Percentiles rank a stretch among this genome's conserved stretches.
Evolutionary conservation across 2,329 filamentous ascomycete genomes (phyloP).

Genomic region (Alternaria sp.): DNA sequence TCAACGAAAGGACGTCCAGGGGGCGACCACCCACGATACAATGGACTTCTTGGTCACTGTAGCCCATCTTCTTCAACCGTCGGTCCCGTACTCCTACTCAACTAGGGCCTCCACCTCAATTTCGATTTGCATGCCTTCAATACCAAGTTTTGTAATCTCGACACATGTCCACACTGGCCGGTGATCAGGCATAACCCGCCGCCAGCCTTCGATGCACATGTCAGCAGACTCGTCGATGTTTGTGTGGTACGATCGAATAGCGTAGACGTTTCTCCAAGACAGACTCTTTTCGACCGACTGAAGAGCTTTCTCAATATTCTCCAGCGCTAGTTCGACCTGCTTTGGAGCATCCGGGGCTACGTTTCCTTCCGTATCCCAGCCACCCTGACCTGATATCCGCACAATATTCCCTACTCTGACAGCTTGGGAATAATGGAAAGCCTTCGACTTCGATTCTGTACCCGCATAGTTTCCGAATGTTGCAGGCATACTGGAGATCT

Average conservation of each 20-base stretch:
- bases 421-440: conserved; percentile 23
- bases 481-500: neutral
- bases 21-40: neutral
- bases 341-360: conserved; percentile 12
- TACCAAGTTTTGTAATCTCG: conserved; percentile 19
- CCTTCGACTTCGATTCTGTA: conserved; percentile 16
- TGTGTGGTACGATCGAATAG: conserved; percentile 18
- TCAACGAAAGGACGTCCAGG: neutral
- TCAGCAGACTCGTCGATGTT: conserved; percentile 13
- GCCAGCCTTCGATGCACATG: conserved; percentile 1
- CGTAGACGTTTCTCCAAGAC: conserved; percentile 57
- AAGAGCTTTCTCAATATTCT: conserved; percentile 62
- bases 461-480: conserved; percentile 15
- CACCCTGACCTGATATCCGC: conserved; percentile 25
- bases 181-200: conserved; percentile 21
- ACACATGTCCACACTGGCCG: conserved; percentile 24
- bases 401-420: conserved; percentile 21
- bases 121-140: conserved; percentile 22
- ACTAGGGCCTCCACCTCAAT: conserved; percentile 23
- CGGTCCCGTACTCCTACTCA: neutral
- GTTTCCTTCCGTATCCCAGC: conserved; percentile 20
- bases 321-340: conserved; percentile 53
- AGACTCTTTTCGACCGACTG: conserved; percentile 12
- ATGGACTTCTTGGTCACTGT: neutral
- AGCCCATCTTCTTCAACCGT: neutral